A percentile compares a stretch with the other conserved stretches of the same genome.
Evolutionary conservation across 2,329 filamentous ascomycete species (phyloP).

Genomic region (Fusarium mangiferae): DNA sequence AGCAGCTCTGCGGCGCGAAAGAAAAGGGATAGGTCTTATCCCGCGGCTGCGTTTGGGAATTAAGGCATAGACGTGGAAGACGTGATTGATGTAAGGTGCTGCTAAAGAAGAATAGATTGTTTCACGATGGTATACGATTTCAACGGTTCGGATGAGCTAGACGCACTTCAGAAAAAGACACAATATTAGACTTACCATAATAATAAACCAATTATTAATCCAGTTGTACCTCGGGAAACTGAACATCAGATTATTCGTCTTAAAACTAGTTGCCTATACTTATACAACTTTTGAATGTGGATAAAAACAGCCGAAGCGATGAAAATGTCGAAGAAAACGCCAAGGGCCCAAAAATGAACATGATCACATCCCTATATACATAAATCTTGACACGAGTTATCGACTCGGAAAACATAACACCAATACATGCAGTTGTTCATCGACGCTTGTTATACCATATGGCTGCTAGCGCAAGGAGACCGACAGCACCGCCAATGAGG

Average conservation of each 20-base stretch:
- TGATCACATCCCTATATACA: constrained; percentile 32
- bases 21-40: constrained; percentile 71
- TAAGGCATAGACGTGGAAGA: constrained; percentile 28
- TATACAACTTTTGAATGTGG: constrained; percentile 28
- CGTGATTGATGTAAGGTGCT: not conserved
- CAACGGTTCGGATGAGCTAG: constrained; percentile 7
- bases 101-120: not conserved
- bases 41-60: constrained; percentile 68
- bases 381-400: constrained; percentile 12
- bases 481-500: constrained; percentile 50
- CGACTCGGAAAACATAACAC: constrained; percentile 4
- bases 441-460: constrained; percentile 51
- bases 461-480: constrained; percentile 52
- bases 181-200: constrained; percentile 1
- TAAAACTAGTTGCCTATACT: constrained; percentile 16
- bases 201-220: constrained; percentile 2
- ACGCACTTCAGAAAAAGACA: not conserved
- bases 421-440: constrained; percentile 16
- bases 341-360: constrained; percentile 19
- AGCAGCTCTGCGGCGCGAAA: constrained; percentile 65
- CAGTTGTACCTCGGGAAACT: not conserved
- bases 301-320: not conserved
- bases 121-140: constrained; percentile 27
- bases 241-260: constrained; percentile 10
- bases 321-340: constrained; percentile 21